A percentile compares a stretch with the other conserved stretches of the same genome.
phyloP scores from a whole-genome alignment of 331 rosid genomes.

The Malus hybrid region DNA sequence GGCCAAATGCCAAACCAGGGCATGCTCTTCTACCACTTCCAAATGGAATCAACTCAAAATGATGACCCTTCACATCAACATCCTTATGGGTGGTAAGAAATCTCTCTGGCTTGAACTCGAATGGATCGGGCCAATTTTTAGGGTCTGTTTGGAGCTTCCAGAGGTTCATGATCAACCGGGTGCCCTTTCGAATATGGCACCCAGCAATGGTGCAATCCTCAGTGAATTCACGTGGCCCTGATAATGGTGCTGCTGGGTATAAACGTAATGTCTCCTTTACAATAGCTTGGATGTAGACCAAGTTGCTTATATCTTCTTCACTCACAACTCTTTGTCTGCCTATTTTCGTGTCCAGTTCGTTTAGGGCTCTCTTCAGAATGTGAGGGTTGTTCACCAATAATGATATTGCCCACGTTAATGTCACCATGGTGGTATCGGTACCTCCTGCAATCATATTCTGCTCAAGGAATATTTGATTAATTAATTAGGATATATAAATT shows the following conservation, averaged over 20 bases:
- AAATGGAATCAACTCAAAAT: slow-evolving; percentile 18
- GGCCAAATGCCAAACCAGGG: not conserved
- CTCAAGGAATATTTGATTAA: not conserved
- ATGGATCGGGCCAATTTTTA: slow-evolving; percentile 12
- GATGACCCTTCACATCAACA: slow-evolving; percentile 10
- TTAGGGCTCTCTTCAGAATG: slow-evolving; percentile 6
- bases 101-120: slow-evolving; percentile 33
- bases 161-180: slow-evolving; percentile 25
- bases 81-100: slow-evolving; percentile 17
- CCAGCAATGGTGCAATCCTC: slow-evolving; percentile 36
- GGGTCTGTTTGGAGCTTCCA: slow-evolving; percentile 42
- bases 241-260: slow-evolving; percentile 23
- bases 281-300: slow-evolving; percentile 20
- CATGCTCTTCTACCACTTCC: slow-evolving; percentile 23
- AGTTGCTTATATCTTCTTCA: slow-evolving; percentile 14
- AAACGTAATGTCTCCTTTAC: slow-evolving; percentile 27
- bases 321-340: slow-evolving; percentile 21
- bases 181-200: slow-evolving; percentile 20
- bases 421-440: slow-evolving; percentile 22
- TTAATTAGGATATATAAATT: no score
- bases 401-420: slow-evolving; percentile 35
- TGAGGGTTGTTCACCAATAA: slow-evolving; percentile 25
- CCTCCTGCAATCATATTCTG: slow-evolving; percentile 28
- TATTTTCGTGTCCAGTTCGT: slow-evolving; percentile 30
- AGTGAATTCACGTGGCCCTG: slow-evolving; percentile 9